Conservation (phyloP, 108 stramenopile genomes). For the Nannochloropsis granulata region DNA sequence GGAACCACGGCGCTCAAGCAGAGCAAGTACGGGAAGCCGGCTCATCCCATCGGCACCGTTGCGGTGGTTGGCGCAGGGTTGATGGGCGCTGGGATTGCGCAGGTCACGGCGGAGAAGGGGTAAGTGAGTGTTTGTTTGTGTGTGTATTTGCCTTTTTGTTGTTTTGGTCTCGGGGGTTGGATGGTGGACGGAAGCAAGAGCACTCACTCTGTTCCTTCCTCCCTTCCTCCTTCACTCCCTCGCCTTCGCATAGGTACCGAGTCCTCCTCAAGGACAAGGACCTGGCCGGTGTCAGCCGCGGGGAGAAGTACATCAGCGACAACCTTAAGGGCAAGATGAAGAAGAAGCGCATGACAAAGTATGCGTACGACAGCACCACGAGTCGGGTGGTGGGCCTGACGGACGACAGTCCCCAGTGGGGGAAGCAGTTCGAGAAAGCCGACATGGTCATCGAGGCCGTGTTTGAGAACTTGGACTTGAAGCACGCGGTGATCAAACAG, state of each 20-base stretch:
- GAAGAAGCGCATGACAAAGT: constrained; percentile 75
- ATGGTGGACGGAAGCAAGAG: not conserved
- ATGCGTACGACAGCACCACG: constrained; percentile 64
- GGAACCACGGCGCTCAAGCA: constrained; percentile 66
- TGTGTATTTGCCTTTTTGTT: not conserved
- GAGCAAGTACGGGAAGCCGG: constrained; percentile 58
- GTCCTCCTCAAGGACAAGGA: constrained; percentile 93
- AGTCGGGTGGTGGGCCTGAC: constrained; percentile 73
- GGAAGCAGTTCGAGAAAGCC: constrained; percentile 61
- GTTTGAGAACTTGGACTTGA: constrained; percentile 87
- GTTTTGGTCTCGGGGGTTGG: not conserved
- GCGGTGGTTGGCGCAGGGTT: constrained; percentile 96
- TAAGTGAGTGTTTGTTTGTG: not conserved
- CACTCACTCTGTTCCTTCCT: not conserved
- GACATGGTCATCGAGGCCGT: constrained; percentile 98
- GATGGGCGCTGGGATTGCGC: constrained; percentile 98
- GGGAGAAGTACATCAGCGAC: constrained; percentile 68
- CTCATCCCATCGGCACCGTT: constrained; percentile 60
- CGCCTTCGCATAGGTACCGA: constrained; percentile 14
- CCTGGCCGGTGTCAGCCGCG: constrained; percentile 57
- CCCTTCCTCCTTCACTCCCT: not conserved
- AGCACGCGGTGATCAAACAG: constrained; percentile 70
- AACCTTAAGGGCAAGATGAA: constrained; percentile 85
- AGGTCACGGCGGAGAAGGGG: constrained; percentile 92
- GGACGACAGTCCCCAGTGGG: constrained; percentile 48